phyloP scores from a whole-genome alignment of 805 yeast species.

The Wickerhamiella azyma region DNA sequence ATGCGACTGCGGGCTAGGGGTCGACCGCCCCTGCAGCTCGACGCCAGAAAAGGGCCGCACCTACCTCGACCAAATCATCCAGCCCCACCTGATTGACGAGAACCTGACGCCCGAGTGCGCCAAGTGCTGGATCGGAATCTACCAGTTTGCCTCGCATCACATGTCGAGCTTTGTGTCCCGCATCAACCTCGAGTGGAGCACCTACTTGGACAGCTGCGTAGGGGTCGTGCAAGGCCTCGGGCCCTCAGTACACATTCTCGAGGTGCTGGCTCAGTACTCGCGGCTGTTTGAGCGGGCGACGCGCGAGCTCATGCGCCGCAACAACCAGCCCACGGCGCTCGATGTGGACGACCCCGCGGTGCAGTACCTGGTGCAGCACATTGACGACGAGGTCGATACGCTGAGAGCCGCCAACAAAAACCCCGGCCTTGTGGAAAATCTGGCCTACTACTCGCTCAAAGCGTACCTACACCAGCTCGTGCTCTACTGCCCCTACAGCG shows the following conservation, averaged over 20 bases:
- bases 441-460: constrained; percentile 40
- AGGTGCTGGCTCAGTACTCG: constrained; percentile 39
- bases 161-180: constrained; percentile 30
- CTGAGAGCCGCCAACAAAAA: background rate
- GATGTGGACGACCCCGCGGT: constrained; percentile 27
- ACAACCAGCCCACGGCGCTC: constrained; percentile 29
- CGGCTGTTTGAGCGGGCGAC: constrained; percentile 40
- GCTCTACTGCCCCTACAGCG: constrained; percentile 18
- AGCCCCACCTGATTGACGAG: constrained; percentile 24
- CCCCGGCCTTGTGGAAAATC: constrained; percentile 23
- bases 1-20: constrained; percentile 60
- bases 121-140: constrained; percentile 33
- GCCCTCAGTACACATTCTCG: background rate
- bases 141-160: constrained; percentile 47
- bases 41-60: constrained; percentile 15
- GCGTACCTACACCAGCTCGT: constrained; percentile 31
- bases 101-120: constrained; percentile 4
- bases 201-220: constrained; percentile 51
- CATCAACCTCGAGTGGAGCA: constrained; percentile 22
- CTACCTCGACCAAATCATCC: constrained; percentile 23
- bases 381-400: constrained; percentile 34
- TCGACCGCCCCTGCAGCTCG: background rate
- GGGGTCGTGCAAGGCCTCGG: constrained; percentile 16
- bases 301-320: constrained; percentile 25
- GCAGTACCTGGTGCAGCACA: constrained; percentile 33